phyloP scores from a whole-genome alignment of 192 early-diverging fungal species.

The Gigaspora rosea region DNA sequence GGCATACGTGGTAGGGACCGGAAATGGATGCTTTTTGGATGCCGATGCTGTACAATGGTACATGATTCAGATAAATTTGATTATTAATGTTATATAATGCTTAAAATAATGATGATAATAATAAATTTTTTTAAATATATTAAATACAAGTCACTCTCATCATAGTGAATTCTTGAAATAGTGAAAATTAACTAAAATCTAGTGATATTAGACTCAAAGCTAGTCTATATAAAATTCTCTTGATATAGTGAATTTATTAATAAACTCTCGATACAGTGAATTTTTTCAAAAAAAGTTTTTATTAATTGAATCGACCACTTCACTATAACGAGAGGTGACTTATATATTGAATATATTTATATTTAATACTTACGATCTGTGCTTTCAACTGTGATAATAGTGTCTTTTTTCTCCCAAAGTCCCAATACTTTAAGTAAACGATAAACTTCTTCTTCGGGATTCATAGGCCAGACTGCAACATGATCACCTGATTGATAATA shows the following conservation, averaged over 20 bases:
- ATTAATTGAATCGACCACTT: no score
- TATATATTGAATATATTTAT: no score
- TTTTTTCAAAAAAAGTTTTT: no score
- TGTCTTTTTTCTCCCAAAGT: slow-evolving; percentile 67
- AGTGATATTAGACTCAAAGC: no score
- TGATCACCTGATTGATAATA: slow-evolving; percentile 94
- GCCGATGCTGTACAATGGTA: slow-evolving; percentile 42
- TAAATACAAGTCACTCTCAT: not conserved
- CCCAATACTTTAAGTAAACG: slow-evolving; percentile 64
- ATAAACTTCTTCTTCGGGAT: slow-evolving; percentile 77
- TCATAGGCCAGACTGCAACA: slow-evolving; percentile 88
- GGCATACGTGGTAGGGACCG: slow-evolving; percentile 81
- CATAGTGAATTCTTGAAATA: no score
- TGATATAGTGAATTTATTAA: no score
- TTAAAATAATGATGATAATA: not conserved
- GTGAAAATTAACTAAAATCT: no score
- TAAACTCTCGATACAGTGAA: no score
- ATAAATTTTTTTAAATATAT: not conserved
- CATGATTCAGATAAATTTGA: no score
- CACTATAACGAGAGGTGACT: no score
- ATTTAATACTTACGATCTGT: slow-evolving; percentile 51
- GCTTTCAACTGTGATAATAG: slow-evolving; percentile 66
- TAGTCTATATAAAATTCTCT: no score
- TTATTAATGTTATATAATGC: slow-evolving; percentile 14
- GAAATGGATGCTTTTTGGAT: slow-evolving; percentile 84